Percentiles rank a stretch among this genome's conserved stretches.
Conservation (phyloP, 1,284 basidiomycete species). For the Stygiomarasmius scandens region DNA sequence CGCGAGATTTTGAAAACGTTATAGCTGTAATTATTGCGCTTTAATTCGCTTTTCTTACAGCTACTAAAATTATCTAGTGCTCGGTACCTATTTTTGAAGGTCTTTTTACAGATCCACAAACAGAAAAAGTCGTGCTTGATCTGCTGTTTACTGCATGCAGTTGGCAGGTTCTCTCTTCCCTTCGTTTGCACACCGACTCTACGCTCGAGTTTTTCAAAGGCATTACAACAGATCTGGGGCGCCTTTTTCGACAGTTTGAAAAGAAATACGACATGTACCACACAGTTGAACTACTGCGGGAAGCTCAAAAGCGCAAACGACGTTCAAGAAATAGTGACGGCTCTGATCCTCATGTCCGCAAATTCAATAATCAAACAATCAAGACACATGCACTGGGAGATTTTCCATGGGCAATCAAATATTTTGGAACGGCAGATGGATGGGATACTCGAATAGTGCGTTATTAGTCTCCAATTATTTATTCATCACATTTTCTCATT, state of each 20-base stretch:
- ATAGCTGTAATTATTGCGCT: constrained; percentile 21
- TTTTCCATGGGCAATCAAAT: background rate
- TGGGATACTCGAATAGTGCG: constrained; percentile 7
- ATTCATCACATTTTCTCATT: background rate
- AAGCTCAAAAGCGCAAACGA: background rate
- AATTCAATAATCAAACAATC: constrained; percentile 5
- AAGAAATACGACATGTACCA: background rate
- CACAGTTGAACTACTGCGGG: background rate
- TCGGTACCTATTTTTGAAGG: constrained; percentile 9
- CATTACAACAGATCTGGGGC: constrained; percentile 7
- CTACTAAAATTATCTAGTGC: background rate
- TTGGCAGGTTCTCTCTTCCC: constrained; percentile 20
- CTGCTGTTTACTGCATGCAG: constrained; percentile 1
- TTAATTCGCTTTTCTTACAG: background rate
- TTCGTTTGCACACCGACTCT: constrained; percentile 23
- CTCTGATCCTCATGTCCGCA: background rate
- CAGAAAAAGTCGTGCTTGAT: background rate
- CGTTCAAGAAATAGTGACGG: background rate
- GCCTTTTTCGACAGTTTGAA: constrained; percentile 6
- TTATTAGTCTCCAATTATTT: background rate
- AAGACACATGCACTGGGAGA: constrained; percentile 22
- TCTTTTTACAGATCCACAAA: background rate
- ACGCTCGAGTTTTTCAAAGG: constrained; percentile 1
- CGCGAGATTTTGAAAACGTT: constrained; percentile 29
- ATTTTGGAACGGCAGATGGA: constrained; percentile 14